Evolutionary conservation across 2,329 filamentous ascomycete genomes (phyloP).

Genomic region (Akanthomyces dipterigenus): DNA sequence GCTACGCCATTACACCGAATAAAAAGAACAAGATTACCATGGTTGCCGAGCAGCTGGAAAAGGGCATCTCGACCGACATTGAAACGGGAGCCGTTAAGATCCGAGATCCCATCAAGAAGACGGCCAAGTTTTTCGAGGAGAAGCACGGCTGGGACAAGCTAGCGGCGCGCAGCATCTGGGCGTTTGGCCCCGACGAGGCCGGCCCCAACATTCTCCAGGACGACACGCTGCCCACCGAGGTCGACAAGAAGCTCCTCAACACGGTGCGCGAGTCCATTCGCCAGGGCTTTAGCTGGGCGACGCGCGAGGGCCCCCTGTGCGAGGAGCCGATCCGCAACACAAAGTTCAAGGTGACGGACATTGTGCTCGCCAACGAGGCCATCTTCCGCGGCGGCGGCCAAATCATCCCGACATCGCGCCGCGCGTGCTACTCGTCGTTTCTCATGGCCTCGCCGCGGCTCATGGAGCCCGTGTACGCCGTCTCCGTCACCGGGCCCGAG

Average conservation of each 20-base stretch:
- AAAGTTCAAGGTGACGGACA: constrained; percentile 93
- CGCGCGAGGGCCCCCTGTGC: constrained; percentile 88
- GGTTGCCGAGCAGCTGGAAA: constrained; percentile 92
- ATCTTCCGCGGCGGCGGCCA: constrained; percentile 95
- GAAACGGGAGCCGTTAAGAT: constrained; percentile 87
- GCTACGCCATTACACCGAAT: constrained; percentile 95
- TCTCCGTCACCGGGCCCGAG: constrained; percentile 86
- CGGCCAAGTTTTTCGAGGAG: constrained; percentile 94
- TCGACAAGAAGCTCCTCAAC: constrained; percentile 85
- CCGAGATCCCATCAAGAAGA: constrained; percentile 84
- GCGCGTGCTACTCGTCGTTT: constrained; percentile 93
- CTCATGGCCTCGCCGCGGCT: constrained; percentile 92
- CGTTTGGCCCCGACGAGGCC: constrained; percentile 92
- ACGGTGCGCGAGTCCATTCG: constrained; percentile 87
- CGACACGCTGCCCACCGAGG: constrained; percentile 88
- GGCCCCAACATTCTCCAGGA: constrained; percentile 95
- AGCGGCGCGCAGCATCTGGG: constrained; percentile 93
- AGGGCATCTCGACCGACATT: constrained; percentile 91
- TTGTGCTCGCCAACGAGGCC: constrained; percentile 77
- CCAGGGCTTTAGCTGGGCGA: constrained; percentile 95
- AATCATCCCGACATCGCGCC: constrained; percentile 89
- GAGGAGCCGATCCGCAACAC: constrained; percentile 99
- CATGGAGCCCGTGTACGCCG: constrained; percentile 94
- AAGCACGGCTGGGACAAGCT: constrained; percentile 96
- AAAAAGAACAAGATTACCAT: constrained; percentile 99